Conservation (phyloP, 2,329 filamentous ascomycete species). For the Seiridium cupressi region DNA sequence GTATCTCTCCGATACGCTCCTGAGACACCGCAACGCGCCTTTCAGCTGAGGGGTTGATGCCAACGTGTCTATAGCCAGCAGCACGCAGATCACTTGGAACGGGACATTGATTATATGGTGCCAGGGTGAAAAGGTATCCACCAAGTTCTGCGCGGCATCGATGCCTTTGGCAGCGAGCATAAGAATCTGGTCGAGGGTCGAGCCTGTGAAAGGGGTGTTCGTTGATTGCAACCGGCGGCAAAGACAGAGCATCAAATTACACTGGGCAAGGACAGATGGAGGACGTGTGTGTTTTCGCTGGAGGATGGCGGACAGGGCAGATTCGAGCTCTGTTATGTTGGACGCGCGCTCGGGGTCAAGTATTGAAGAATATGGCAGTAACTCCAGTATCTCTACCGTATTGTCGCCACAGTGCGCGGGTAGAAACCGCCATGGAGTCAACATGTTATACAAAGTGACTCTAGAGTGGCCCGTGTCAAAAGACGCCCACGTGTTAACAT, state of each 20-base stretch:
- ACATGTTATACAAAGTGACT: conserved; percentile 25
- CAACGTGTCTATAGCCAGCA: conserved; percentile 53
- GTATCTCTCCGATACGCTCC: conserved; percentile 39
- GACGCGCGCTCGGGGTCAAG: conserved; percentile 49
- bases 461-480: conserved; percentile 57
- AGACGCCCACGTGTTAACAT: conserved; percentile 58
- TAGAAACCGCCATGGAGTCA: neutral
- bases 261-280: conserved; percentile 46
- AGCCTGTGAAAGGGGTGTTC: conserved; percentile 41
- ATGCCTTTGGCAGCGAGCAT: conserved; percentile 42
- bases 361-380: conserved; percentile 51
- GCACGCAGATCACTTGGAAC: conserved; percentile 55
- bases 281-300: conserved; percentile 36
- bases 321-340: conserved; percentile 39
- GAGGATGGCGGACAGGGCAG: conserved; percentile 39
- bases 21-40: conserved; percentile 48
- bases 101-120: conserved; percentile 60
- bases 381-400: conserved; percentile 47
- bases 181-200: conserved; percentile 42
- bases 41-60: conserved; percentile 45
- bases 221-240: conserved; percentile 52
- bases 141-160: conserved; percentile 43
- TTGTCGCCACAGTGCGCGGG: conserved; percentile 31
- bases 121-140: conserved; percentile 47
- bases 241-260: conserved; percentile 54